Evolutionary conservation across 768 basidiomycete species (phyloP), one percentile per base, ranked within the genome.

Genomic region (Trametopsis cervina): DNA sequence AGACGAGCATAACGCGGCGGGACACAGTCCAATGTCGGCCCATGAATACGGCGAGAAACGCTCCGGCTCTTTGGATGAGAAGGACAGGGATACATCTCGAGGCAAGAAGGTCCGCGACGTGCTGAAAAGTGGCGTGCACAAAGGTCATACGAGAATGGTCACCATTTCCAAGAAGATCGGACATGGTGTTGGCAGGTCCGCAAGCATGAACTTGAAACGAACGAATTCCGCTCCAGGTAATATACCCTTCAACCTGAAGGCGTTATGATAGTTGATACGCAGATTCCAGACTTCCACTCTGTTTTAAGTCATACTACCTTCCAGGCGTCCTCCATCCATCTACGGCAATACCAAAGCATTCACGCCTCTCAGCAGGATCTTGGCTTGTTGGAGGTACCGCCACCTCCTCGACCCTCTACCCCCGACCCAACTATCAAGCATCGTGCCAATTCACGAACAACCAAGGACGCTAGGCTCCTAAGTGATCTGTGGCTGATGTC

Each of bases 401-500:
- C 61, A 0, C 63, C 63, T 7, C 68, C 77, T 9, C 73, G 75
- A 0, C 69, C 79, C 1, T 71, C 80, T 44, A 59, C 60, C n/a
- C 53, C 57, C 4, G 42, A 53, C 11, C 54, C 56, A 10, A 43
- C 57, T 13, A 37, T 29, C 9, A 39, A 54, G 9, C 54, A 55
- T 1, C 50, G 56, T 27, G 51, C 61, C 44, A 73, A 69, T 33
- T 53, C 50, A 40, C 67, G 70, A 4, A 67, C 72, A 2, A 72
- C 71, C 17, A 71, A 74, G 20, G 83, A 82, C 53, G 79, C 78
- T 35, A 70, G 81, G 21, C 66, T 96, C 23, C 68, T 96, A 50
- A 88, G 85, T 49, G 82, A 91, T 56, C 67, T 97, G 5, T 99
- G 96, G 96, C 67, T 96, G 4, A 89, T 91, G 77, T 88, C 85